A percentile compares a stretch with the other conserved stretches of the same genome.
Conservation (phyloP, 768 basidiomycete species). For the Rhizopogon vulgaris region DNA sequence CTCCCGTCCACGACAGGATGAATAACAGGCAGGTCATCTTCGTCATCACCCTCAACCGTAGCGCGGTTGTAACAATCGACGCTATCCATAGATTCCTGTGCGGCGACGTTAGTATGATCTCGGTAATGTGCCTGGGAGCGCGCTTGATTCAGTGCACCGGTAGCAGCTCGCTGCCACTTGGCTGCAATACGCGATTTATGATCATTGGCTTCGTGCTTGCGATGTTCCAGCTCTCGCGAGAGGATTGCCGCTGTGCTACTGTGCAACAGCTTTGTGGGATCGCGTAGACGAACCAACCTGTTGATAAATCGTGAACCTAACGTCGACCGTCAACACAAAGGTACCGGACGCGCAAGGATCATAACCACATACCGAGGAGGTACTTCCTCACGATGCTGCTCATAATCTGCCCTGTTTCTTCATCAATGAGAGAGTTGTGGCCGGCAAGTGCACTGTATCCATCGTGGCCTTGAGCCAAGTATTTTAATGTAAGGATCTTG, state of each 20-base stretch:
- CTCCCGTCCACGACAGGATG: constrained; percentile 66
- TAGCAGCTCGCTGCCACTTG: constrained; percentile 45
- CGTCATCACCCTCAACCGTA: constrained; percentile 17
- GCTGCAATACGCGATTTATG: constrained; percentile 25
- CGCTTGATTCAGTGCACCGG: constrained; percentile 36
- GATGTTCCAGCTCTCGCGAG: constrained; percentile 39
- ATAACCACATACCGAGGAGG: constrained; percentile 54
- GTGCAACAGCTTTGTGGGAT: constrained; percentile 32
- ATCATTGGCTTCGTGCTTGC: constrained; percentile 16
- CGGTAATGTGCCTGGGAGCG: constrained; percentile 51
- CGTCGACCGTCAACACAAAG: too few species aligned
- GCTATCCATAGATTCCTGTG: constrained; percentile 69
- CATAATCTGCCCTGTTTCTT: constrained; percentile 77
- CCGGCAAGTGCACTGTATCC: constrained; percentile 69
- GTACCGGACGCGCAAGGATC: too few species aligned
- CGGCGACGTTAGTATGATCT: constrained; percentile 53
- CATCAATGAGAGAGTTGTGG: constrained; percentile 67
- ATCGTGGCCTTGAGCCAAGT: constrained; percentile 80
- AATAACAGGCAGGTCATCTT: constrained; percentile 45
- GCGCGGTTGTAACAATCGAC: constrained; percentile 69
- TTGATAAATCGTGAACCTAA: constrained; percentile 53
- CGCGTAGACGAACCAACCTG: constrained; percentile 34
- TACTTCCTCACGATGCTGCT: constrained; percentile 78
- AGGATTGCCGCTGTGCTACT: constrained; percentile 40
- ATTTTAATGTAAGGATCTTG: constrained; percentile 79